Conservation (phyloP, 306 rosid genomes). For the Alnus glutinosa region DNA sequence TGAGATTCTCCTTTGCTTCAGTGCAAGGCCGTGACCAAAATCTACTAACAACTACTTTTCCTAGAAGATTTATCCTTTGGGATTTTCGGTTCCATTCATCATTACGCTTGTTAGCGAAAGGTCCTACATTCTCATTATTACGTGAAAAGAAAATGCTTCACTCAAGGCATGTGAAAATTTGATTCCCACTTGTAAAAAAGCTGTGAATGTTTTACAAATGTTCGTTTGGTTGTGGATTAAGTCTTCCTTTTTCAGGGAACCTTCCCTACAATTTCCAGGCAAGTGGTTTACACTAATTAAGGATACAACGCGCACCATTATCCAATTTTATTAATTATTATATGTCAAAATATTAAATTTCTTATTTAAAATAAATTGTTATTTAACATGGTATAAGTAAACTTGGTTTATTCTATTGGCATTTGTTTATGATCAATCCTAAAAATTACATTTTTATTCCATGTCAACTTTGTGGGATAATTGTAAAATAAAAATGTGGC, state of each 20-base stretch:
- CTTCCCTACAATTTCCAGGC: slow-evolving; percentile 21
- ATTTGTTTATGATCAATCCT: no score
- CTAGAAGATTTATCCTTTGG: slow-evolving; percentile 34
- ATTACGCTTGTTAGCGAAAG: slow-evolving; percentile 44
- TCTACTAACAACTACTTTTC: no score
- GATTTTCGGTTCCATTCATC: slow-evolving; percentile 26
- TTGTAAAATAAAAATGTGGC: no score
- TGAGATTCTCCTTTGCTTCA: slow-evolving; percentile 39
- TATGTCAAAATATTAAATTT: no score
- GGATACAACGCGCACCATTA: no score
- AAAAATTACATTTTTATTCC: no score
- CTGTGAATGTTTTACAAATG: slow-evolving; percentile 12
- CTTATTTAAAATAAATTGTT: no score
- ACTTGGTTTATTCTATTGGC: no score
- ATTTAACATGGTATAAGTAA: no score
- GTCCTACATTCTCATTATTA: slow-evolving; percentile 30
- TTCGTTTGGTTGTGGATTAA: neutral
- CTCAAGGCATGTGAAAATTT: slow-evolving; percentile 42
- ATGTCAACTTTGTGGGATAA: no score
- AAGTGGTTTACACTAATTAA: neutral
- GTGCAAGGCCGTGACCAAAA: slow-evolving; percentile 42
- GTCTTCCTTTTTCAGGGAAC: slow-evolving; percentile 8
- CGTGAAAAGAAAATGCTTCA: slow-evolving; percentile 9
- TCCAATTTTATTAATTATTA: no score
- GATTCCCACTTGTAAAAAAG: slow-evolving; percentile 40